Percentiles rank a stretch among this genome's conserved stretches.
phyloP scores from a whole-genome alignment of 2,329 filamentous ascomycete genomes.

The Pseudopyricularia javanii region DNA sequence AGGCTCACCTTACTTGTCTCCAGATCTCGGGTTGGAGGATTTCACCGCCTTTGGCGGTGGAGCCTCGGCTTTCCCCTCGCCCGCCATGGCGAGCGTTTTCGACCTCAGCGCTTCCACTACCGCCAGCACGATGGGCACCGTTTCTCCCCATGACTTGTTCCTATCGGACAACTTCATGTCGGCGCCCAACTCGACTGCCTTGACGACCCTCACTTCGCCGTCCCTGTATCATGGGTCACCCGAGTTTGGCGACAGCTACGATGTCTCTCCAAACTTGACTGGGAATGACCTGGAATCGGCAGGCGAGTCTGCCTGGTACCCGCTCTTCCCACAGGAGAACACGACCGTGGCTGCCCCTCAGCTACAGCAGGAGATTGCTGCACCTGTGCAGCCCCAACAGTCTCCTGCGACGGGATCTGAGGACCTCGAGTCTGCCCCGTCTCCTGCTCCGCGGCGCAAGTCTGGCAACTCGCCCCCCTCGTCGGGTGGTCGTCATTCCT shows the following conservation, averaged over 20 bases:
- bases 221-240: conserved; percentile 70
- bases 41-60: conserved; percentile 44
- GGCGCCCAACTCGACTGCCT: conserved; percentile 67
- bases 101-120: conserved; percentile 34
- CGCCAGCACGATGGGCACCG: conserved; percentile 49
- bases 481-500: conserved; percentile 46
- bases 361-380: conserved; percentile 8
- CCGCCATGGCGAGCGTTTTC: conserved; percentile 35
- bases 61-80: conserved; percentile 39
- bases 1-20: conserved; percentile 18
- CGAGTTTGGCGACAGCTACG: conserved; percentile 55
- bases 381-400: conserved; percentile 16
- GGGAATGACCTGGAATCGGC: conserved; percentile 40
- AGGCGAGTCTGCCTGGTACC: conserved; percentile 51
- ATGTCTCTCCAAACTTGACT: conserved; percentile 68
- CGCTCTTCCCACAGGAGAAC: conserved; percentile 53
- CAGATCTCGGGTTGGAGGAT: conserved; percentile 47
- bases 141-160: conserved; percentile 74
- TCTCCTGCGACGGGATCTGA: conserved; percentile 32
- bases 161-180: conserved; percentile 60
- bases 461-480: conserved; percentile 29
- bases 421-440: conserved; percentile 32
- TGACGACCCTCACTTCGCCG: conserved; percentile 78
- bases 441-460: conserved; percentile 32
- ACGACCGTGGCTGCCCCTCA: conserved; percentile 7